Evolutionary conservation across 164 flowering plant genomes (phyloP).

Genomic region (Tinospora cordifolia): DNA sequence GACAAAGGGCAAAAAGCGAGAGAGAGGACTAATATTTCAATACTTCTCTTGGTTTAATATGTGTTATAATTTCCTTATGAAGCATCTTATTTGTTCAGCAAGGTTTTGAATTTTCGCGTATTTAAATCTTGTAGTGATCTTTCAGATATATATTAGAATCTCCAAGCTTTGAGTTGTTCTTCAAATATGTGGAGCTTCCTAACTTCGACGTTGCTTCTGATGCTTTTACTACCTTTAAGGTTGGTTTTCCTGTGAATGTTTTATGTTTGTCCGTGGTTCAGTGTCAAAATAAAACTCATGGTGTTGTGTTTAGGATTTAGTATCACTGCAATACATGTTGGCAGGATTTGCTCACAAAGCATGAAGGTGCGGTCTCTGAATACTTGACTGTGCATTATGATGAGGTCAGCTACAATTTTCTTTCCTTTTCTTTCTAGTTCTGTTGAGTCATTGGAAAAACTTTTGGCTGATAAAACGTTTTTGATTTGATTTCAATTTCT

Average conservation of each 20-base stretch:
- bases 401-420: constrained; percentile 49
- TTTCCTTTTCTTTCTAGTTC: background rate
- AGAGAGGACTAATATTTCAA: background rate
- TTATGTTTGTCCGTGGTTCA: constrained; percentile 5
- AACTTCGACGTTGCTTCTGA: constrained; percentile 93
- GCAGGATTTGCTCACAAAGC: constrained; percentile 95
- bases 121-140: constrained; percentile 33
- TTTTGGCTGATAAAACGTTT: background rate
- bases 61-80: constrained; percentile 1
- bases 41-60: background rate
- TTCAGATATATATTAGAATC: constrained; percentile 93
- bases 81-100: background rate
- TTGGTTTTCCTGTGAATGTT: constrained; percentile 21
- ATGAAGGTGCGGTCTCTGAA: constrained; percentile 56
- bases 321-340: constrained; percentile 6
- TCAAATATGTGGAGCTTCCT: constrained; percentile 90
- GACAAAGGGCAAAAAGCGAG: too few relatives aligned
- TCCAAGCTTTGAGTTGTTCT: constrained; percentile 80
- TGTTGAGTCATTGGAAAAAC: background rate
- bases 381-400: constrained; percentile 66
- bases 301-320: constrained; percentile 5
- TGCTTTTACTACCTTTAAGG: constrained; percentile 96
- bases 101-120: constrained; percentile 20
- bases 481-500: background rate
- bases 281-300: background rate